phyloP scores from a whole-genome alignment of 2,329 filamentous ascomycete species.

The Colletotrichum orchidophilum region DNA sequence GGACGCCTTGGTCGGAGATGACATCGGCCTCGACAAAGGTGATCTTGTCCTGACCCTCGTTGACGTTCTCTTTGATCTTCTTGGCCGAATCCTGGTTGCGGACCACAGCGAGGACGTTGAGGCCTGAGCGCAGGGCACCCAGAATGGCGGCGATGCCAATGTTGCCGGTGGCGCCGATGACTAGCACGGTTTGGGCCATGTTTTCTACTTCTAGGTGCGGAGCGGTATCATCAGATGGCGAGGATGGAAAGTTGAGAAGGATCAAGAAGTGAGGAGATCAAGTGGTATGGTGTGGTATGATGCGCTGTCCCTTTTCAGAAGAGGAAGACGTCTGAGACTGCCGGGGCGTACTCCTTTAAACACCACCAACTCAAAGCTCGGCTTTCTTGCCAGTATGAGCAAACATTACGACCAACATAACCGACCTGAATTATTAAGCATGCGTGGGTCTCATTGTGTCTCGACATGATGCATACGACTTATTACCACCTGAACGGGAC shows the following conservation, averaged over 20 bases:
- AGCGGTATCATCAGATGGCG: not conserved
- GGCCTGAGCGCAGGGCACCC: constrained; percentile 39
- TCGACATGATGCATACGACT: not conserved
- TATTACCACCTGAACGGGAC: not conserved
- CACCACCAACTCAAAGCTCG: not conserved
- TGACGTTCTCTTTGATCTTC: constrained; percentile 43
- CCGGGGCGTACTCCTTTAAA: not conserved
- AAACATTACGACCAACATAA: not conserved
- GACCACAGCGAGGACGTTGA: constrained; percentile 47
- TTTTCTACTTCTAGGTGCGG: not conserved
- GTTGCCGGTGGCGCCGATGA: constrained; percentile 50
- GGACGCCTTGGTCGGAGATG: constrained; percentile 41
- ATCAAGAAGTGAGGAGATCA: not conserved
- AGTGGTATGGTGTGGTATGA: not conserved
- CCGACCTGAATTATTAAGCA: not conserved
- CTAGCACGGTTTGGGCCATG: constrained; percentile 42
- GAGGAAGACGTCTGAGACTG: not conserved
- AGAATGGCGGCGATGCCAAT: constrained; percentile 45
- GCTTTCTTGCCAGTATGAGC: not conserved
- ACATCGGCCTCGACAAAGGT: constrained; percentile 46
- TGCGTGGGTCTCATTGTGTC: not conserved
- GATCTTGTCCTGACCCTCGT: constrained; percentile 39
- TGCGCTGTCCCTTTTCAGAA: not conserved
- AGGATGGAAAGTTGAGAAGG: not conserved
- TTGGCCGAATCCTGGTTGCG: constrained; percentile 45